These are phyloP conservation scores for Nematocida displodere DNA, from an alignment of 371 early-diverging fungal genomes.

Conservation along the genomic window DNA sequence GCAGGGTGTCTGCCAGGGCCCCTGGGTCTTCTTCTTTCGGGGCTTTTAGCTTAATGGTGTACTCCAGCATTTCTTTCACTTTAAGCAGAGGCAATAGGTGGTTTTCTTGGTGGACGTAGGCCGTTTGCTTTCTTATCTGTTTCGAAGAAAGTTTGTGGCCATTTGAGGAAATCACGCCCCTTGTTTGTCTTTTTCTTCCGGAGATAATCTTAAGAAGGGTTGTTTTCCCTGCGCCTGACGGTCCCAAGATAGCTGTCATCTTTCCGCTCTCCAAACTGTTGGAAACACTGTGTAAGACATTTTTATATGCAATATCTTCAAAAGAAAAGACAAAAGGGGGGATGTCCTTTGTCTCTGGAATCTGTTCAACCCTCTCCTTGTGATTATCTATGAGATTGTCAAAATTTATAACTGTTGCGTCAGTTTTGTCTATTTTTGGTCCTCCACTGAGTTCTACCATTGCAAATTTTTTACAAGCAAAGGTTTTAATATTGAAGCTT, in stretches of 20 bases:
- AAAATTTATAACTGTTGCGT: too few species aligned
- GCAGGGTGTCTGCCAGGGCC: constrained; percentile 22
- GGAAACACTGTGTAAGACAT: constrained; percentile 13
- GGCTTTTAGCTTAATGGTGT: constrained; percentile 64
- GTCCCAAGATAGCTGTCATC: constrained; percentile 67
- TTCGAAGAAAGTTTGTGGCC: constrained; percentile 66
- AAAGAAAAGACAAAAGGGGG: constrained; percentile 13
- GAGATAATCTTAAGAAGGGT: constrained; percentile 78
- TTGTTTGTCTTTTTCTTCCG: constrained; percentile 68
- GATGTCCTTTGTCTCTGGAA: background rate
- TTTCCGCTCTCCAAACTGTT: constrained; percentile 40
- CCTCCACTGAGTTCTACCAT: background rate
- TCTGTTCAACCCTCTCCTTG: background rate
- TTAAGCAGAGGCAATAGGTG: constrained; percentile 63
- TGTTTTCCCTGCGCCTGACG: constrained; percentile 75
- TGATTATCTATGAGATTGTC: background rate
- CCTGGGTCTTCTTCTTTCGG: constrained; percentile 28
- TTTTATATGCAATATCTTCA: constrained; percentile 32
- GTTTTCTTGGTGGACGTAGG: constrained; percentile 69
- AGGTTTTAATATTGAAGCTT: background rate
- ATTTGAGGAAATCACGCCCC: constrained; percentile 77
- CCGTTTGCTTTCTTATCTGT: constrained; percentile 55
- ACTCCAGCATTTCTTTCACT: constrained; percentile 60
- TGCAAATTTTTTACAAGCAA: background rate
- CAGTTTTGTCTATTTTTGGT: background rate